phyloP scores from a whole-genome alignment of 768 basidiomycete genomes.

The Tulasnella sp. region DNA sequence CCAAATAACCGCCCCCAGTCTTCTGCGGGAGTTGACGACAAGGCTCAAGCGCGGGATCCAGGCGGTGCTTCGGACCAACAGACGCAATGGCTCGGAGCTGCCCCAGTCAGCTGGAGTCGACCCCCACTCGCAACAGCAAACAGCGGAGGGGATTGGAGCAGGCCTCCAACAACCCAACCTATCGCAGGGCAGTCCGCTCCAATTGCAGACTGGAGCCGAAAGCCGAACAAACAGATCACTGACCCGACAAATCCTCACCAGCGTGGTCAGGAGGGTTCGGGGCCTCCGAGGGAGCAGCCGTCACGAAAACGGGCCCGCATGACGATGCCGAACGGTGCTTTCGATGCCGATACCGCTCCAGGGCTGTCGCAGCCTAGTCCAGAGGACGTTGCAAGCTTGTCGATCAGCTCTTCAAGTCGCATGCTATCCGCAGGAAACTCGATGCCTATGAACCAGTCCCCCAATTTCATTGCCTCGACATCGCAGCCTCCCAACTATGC shows the following conservation, averaged over 20 bases:
- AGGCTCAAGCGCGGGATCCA: not conserved
- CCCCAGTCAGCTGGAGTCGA: slow-evolving; percentile 13
- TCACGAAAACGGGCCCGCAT: not conserved
- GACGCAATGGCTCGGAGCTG: not conserved
- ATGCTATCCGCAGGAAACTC: not conserved
- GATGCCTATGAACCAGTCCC: not conserved
- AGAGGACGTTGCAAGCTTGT: not conserved
- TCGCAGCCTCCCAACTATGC: not conserved
- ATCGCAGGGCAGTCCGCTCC: not conserved
- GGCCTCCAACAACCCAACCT: not conserved
- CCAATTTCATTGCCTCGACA: not conserved
- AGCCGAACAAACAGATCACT: not conserved
- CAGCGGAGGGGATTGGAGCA: not conserved
- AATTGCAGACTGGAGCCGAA: not conserved
- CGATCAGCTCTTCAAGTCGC: not conserved
- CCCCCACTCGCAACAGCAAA: not conserved
- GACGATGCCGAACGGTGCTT: not conserved
- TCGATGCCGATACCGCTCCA: not conserved
- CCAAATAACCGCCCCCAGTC: not conserved
- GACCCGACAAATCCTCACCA: not conserved
- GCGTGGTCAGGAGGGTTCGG: not conserved
- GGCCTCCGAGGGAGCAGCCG: not conserved
- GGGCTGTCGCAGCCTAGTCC: not conserved
- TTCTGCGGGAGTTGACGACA: not conserved
- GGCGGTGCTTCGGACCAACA: not conserved